phyloP scores from a whole-genome alignment of 441 rosid genomes.

The Eugenia klotzschiana region DNA sequence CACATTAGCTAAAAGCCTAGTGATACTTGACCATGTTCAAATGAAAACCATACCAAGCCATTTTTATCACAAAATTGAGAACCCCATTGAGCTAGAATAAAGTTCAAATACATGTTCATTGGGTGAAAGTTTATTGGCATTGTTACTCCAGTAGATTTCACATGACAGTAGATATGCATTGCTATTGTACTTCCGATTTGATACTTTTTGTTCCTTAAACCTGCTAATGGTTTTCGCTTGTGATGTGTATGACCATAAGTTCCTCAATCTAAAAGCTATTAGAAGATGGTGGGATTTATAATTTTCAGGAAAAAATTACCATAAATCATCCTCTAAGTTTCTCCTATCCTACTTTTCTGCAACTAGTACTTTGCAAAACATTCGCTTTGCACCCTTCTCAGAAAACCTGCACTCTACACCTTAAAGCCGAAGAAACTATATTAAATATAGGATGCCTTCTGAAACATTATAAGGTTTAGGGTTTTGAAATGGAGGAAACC shows the following conservation, averaged over 20 bases:
- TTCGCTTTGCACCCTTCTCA: not conserved
- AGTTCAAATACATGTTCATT: not conserved
- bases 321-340: not conserved
- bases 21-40: not conserved
- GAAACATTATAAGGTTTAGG: not conserved
- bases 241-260: not conserved
- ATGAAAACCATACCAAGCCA: not conserved
- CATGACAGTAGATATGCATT: not conserved
- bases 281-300: not conserved
- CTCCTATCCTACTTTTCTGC: not conserved
- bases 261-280: not conserved
- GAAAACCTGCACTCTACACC: not conserved
- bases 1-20: not conserved
- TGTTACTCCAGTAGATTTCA: not conserved
- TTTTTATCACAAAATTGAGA: not conserved
- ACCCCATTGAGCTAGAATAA: not conserved
- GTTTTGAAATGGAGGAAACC: not conserved
- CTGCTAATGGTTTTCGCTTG: not conserved
- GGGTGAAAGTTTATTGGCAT: not conserved
- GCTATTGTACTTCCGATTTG: not conserved
- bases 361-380: not conserved
- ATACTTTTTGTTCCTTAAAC: not conserved
- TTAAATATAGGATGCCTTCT: not conserved
- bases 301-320: not conserved
- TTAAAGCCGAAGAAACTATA: not conserved